Base-by-base conservation (phyloP, 371 early-diverging fungal species). In the Circinella umbellata region DNA sequence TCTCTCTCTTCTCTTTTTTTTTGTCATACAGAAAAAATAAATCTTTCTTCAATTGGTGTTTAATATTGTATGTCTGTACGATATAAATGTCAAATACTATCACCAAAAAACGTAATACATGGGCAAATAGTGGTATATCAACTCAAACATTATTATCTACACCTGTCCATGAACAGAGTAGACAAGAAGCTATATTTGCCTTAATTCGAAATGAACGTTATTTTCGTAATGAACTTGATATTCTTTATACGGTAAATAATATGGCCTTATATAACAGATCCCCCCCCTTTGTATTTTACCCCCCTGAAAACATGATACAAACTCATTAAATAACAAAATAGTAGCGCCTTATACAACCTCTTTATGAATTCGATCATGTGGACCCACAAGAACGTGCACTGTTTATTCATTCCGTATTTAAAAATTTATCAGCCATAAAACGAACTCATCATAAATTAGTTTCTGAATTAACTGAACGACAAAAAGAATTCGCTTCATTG, bases 131-230 rank as follows among this genome's bases (percentile, higher is more conserved):
- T 34, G 57, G 27, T 27, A 27, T 57, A 57, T 57, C 57, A 6
- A 34, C 3, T 57, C 34, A 57, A 34, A 14, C 34, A 11, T 57
- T 57, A 34, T n/a, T 34, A 27, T 34, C 34, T 8, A 57, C 57
- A 57, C 62, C 62, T 38, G 14, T 39, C 2, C 47, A 62, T 62
- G 62, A 38, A 34, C 42, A 18, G 18, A 62, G 42, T 42, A n/a
- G 62, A 18, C 38, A 62, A 62, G 57, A 57, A 57, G 57, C 57
- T 18, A 27, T 57, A 34, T 57, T 17, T 57, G 57, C 57, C 1
- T 34, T 57, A n/a, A 57, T 57, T 13, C 57, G 34, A 7, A 57
- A 57, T 34, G 57, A 57, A n/a, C 57, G 57, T 34, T 27, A 4
- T 34, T 57, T 27, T 34, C 57, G 57, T 34, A 34, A 18, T 7